Evolutionary conservation across 2,329 filamentous ascomycete genomes (phyloP), one percentile per base, ranked within the genome.

Genomic region (Colletotrichum sp.): DNA sequence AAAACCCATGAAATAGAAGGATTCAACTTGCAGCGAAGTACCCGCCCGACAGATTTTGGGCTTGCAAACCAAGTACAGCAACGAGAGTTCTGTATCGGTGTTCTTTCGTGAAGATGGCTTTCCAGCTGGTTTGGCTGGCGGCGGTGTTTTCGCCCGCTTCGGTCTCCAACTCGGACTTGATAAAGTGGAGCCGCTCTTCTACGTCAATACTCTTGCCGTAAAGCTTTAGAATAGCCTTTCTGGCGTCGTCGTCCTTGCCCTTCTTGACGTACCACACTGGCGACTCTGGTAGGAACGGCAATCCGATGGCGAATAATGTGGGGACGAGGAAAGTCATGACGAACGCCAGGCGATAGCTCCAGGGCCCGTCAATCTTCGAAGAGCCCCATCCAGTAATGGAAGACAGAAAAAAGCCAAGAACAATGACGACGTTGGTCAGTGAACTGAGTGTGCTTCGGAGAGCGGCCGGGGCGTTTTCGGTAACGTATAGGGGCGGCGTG

Each of bases 201-300:
- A 79, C 72, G n/a, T 82, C 78, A 1, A 72, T 61, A 3, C 75
- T 36, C 5, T 77, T 34, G 3, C 81, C 80, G 14, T 78, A 82
- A 0, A 82, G 78, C 68, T 79, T 81, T 13, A 71, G 24, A 28
- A 82, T 81, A 0, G 81, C 80, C 71, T 80, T 81, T 24, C 79
- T 77, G 0, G 80, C 81, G n/a, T 81, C 80, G 1, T 80, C 80
- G 1, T 82, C 80, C 10, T 76, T 77, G 1, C 78, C 81, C 71
- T 81, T 80, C 77, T 82, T 82, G 52, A 82, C 68, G 10, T 80
- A 80, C 80, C 81, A 82, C 1, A 82, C 80, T 2, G 81, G 81
- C 0, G 81, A 82, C 52, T 82, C 81, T 0, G 81, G 81, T 0
- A 82, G 72, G 18, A 82, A 82, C 0, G 81, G 80, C 0, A 82